Percentiles rank a stretch among this genome's conserved stretches.
Conservation (phyloP, 192 early-diverging fungal species). For the Backusella psychrophila region DNA sequence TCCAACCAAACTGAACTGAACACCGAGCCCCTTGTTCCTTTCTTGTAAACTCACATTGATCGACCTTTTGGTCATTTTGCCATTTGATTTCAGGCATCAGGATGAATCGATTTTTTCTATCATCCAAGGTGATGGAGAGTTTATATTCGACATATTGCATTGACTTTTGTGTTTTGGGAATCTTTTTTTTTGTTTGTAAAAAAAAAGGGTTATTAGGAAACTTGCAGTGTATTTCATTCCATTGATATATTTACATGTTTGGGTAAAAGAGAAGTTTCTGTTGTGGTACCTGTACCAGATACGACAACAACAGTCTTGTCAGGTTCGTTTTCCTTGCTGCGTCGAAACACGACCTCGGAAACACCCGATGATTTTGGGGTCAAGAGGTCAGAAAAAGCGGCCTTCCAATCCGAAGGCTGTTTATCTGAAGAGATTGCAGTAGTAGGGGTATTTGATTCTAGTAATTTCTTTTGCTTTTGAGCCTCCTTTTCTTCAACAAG, state of each 20-base stretch:
- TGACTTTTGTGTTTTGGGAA: not conserved
- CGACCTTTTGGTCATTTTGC: slow-evolving; percentile 18
- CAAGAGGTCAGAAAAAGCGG: not conserved
- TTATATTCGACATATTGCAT: not conserved
- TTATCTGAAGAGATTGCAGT: not conserved
- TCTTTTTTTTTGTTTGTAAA: not conserved
- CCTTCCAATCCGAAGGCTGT: not conserved
- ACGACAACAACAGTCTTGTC: slow-evolving; percentile 2
- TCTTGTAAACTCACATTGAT: slow-evolving; percentile 16
- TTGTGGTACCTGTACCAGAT: slow-evolving; percentile 11
- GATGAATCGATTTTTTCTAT: slow-evolving; percentile 11
- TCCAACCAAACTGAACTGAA: slow-evolving; percentile 20
- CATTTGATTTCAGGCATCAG: slow-evolving; percentile 7
- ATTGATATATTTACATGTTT: not conserved
- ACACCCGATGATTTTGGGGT: not conserved
- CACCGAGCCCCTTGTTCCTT: slow-evolving; percentile 7
- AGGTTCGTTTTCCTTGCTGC: not conserved
- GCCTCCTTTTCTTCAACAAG: not conserved
- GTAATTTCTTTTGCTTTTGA: not conserved
- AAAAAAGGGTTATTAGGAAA: no score
- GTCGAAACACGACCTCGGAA: not conserved
- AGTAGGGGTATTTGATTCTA: not conserved
- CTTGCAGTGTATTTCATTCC: no score
- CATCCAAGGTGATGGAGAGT: slow-evolving; percentile 1
- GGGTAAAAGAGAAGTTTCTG: slow-evolving; percentile 6